These are phyloP conservation scores for Aureobasidium sp. DNA, from an alignment of 2,329 filamentous ascomycete genomes.

Conservation along the genomic window DNA sequence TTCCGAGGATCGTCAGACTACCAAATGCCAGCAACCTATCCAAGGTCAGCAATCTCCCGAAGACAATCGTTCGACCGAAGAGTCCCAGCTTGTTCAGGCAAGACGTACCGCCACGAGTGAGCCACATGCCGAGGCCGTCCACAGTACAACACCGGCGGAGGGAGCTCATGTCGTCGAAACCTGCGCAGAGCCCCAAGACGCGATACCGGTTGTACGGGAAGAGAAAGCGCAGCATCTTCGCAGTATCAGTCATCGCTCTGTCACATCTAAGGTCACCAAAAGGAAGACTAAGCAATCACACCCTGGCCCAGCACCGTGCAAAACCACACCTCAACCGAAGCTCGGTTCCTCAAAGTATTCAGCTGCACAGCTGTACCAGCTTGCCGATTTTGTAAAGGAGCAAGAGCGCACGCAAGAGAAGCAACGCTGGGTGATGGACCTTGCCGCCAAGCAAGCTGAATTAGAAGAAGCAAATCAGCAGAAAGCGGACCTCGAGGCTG, in stretches of 20 bases:
- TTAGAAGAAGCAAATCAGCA: background rate
- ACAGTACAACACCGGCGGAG: background rate
- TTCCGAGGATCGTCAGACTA: background rate
- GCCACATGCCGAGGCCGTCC: background rate
- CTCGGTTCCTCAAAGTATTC: background rate
- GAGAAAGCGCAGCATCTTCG: background rate
- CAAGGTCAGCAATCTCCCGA: background rate
- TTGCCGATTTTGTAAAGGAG: background rate
- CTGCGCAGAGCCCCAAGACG: background rate
- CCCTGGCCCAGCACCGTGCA: background rate
- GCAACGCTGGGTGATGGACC: background rate
- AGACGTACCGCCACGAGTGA: background rate
- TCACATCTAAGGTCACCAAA: background rate
- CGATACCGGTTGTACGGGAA: background rate
- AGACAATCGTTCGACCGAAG: background rate
- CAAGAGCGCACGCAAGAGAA: slow-evolving; percentile 1
- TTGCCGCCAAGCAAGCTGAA: slow-evolving; percentile 3
- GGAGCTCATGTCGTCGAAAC: background rate
- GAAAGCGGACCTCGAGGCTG: background rate
- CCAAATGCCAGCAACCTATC: background rate
- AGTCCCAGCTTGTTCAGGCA: background rate
- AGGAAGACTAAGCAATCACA: slow-evolving; percentile 4
- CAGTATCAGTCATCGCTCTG: background rate
- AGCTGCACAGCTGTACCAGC: background rate
- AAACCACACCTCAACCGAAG: background rate